Evolutionary conservation across 2,329 filamentous ascomycete genomes (phyloP).

Genomic region (Monilinia aucupariae): DNA sequence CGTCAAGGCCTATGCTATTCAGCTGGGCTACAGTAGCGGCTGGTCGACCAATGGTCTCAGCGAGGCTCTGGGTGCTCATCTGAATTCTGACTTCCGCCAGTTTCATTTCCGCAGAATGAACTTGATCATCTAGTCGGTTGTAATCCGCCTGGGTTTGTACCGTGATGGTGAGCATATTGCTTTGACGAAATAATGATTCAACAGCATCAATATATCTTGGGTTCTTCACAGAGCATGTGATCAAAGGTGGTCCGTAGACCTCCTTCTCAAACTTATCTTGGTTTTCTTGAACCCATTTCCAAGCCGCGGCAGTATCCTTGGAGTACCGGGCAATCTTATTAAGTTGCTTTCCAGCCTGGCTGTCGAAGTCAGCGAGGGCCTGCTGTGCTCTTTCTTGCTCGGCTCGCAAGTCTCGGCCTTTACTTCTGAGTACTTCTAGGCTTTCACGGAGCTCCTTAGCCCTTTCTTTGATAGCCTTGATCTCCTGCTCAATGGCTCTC

Average conservation of each 20-base stretch:
- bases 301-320: slow-evolving; percentile 61
- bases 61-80: slow-evolving; percentile 47
- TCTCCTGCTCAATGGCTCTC: slow-evolving; percentile 55
- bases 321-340: slow-evolving; percentile 57
- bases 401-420: slow-evolving; percentile 39
- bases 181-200: slow-evolving; percentile 50
- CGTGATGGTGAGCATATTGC: slow-evolving; percentile 60
- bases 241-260: slow-evolving; percentile 60
- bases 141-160: slow-evolving; percentile 72
- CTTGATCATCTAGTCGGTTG: slow-evolving; percentile 59
- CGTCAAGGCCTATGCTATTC: slow-evolving; percentile 60
- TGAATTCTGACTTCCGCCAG: slow-evolving; percentile 65
- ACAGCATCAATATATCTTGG: slow-evolving; percentile 51
- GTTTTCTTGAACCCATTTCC: slow-evolving; percentile 77
- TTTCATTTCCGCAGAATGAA: slow-evolving; percentile 53
- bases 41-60: slow-evolving; percentile 41
- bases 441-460: slow-evolving; percentile 23
- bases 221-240: slow-evolving; percentile 60
- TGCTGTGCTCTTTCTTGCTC: slow-evolving; percentile 40
- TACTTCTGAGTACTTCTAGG: slow-evolving; percentile 29
- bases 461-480: slow-evolving; percentile 46
- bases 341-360: slow-evolving; percentile 68
- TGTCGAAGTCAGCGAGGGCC: slow-evolving; percentile 59
- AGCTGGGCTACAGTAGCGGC: slow-evolving; percentile 51
- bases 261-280: slow-evolving; percentile 52